Conservation (phyloP, 192 early-diverging fungal genomes). For the Oehlia diaphana region DNA sequence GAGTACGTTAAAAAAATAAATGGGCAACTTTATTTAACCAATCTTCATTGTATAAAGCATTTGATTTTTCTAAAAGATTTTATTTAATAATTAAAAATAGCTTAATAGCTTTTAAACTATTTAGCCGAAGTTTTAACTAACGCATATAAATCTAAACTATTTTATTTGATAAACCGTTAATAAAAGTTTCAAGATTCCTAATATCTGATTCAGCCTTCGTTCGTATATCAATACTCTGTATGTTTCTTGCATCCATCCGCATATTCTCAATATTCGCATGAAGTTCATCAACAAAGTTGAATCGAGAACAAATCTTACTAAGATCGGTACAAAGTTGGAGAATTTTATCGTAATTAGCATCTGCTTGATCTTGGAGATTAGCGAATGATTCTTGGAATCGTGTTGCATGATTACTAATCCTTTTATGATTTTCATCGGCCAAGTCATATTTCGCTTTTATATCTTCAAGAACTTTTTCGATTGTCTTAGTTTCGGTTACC, state of each 20-base stretch:
- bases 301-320: constrained; percentile 21
- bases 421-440: background rate
- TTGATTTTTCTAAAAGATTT: too few species aligned
- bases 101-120: too few species aligned
- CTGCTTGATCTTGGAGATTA: background rate
- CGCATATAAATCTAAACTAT: too few species aligned
- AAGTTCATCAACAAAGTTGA: constrained; percentile 26
- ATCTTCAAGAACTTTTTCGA: constrained; percentile 15
- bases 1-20: too few species aligned
- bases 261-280: constrained; percentile 21
- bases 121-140: too few species aligned
- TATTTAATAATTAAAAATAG: too few species aligned
- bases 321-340: background rate
- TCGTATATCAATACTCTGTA: background rate
- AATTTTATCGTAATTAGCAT: constrained; percentile 5
- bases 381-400: background rate
- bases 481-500: background rate
- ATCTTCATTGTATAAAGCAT: too few species aligned
- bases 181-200: background rate
- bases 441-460: constrained; percentile 5
- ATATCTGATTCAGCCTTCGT: constrained; percentile 2
- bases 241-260: background rate
- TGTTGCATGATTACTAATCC: background rate
- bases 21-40: too few species aligned
- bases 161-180: too few species aligned